Conservation (phyloP, 345 rosid species). For the Psidium friedrichsthalianum region DNA sequence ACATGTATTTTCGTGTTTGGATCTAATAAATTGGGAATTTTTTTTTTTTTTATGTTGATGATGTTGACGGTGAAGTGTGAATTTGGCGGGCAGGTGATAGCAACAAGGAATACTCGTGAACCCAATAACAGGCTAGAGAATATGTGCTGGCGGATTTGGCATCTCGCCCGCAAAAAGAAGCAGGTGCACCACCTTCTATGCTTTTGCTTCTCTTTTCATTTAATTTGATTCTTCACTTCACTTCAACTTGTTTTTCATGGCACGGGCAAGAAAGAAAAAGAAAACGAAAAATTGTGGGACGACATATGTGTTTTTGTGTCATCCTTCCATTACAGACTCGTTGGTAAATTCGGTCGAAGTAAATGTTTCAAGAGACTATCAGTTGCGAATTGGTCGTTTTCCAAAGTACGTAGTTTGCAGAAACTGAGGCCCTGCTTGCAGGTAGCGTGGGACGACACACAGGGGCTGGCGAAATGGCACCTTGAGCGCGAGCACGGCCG, state of each 20-base stretch:
- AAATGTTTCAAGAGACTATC: background rate
- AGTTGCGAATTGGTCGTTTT: background rate
- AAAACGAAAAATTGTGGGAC: no score
- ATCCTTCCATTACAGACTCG: background rate
- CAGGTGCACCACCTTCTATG: slow-evolving; percentile 32
- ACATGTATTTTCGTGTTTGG: background rate
- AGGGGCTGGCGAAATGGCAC: slow-evolving; percentile 46
- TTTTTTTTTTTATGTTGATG: no score
- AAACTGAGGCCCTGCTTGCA: background rate
- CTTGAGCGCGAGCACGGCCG: slow-evolving; percentile 69
- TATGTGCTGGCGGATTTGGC: slow-evolving; percentile 97
- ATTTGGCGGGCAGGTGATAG: slow-evolving; percentile 49
- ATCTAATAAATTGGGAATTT: no score
- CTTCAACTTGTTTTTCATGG: background rate
- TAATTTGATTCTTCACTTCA: background rate
- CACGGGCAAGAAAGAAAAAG: background rate
- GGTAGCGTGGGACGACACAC: slow-evolving; percentile 26
- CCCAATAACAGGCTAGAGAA: slow-evolving; percentile 86
- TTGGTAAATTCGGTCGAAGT: background rate
- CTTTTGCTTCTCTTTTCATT: background rate
- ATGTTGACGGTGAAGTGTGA: background rate
- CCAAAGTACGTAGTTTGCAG: background rate
- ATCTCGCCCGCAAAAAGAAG: slow-evolving; percentile 83
- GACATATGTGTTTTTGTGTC: background rate
- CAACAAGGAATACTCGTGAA: slow-evolving; percentile 87